Evolutionary conservation across 2,329 filamentous ascomycete species (phyloP).

Genomic region (Pseudogymnoascus sp.): DNA sequence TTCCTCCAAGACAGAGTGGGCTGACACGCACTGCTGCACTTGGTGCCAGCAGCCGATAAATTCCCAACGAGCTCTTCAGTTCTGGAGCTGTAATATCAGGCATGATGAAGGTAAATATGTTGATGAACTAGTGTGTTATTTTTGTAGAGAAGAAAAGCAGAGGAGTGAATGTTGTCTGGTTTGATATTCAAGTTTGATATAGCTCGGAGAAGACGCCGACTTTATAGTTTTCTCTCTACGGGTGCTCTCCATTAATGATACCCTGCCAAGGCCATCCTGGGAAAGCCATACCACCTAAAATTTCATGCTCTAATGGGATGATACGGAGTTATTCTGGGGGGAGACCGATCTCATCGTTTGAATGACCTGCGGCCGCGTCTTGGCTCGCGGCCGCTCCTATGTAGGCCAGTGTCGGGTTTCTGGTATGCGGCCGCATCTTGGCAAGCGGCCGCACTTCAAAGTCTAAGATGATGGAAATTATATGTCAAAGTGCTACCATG

Average conservation of each 20-base stretch:
- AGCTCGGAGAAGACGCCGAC: not conserved
- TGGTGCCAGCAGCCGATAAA: conserved; percentile 59
- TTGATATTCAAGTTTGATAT: not conserved
- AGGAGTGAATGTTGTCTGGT: not conserved
- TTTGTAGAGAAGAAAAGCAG: not conserved
- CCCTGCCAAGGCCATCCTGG: not conserved
- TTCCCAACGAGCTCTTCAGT: conserved; percentile 52
- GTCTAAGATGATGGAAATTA: not conserved
- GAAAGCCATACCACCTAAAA: not conserved
- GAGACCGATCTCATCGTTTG: not conserved
- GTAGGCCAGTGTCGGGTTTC: not conserved
- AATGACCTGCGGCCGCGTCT: not conserved
- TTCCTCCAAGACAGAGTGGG: conserved; percentile 55
- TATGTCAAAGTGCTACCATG: not conserved
- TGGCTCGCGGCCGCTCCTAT: not conserved
- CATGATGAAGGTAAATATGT: conserved; percentile 16
- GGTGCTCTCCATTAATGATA: not conserved
- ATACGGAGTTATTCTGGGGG: not conserved
- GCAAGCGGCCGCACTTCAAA: not conserved
- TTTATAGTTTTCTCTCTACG: not conserved
- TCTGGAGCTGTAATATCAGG: conserved; percentile 35
- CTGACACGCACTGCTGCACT: conserved; percentile 59
- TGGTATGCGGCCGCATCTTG: not conserved
- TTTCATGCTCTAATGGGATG: not conserved
- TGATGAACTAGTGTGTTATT: not conserved